A percentile compares a stretch with the other conserved stretches of the same genome.
Conservation (phyloP, 805 yeast species). For the Lachancea meyersii region DNA sequence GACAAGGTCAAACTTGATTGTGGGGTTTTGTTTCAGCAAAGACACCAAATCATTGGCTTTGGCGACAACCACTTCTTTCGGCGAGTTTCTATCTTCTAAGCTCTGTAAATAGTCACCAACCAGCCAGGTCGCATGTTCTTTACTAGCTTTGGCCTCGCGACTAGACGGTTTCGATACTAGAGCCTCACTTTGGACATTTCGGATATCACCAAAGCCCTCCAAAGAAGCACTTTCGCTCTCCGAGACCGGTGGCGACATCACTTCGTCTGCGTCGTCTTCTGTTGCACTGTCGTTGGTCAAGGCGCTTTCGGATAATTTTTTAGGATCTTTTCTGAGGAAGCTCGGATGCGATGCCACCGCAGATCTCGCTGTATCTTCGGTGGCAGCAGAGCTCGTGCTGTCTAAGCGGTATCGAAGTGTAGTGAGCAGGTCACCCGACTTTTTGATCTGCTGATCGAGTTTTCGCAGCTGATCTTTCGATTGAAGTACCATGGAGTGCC, state of each 20-base stretch:
- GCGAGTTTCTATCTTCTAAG: slow-evolving; percentile 25
- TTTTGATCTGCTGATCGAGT: slow-evolving; percentile 26
- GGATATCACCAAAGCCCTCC: slow-evolving; percentile 15
- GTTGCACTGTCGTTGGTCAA: background rate
- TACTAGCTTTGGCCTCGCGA: slow-evolving; percentile 5
- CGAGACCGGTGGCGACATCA: slow-evolving; percentile 1
- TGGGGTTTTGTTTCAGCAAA: slow-evolving; percentile 51
- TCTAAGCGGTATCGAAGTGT: slow-evolving; percentile 24
- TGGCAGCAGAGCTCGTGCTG: slow-evolving; percentile 3
- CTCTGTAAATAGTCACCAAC: slow-evolving; percentile 33
- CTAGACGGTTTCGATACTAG: slow-evolving; percentile 31
- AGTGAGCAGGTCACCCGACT: slow-evolving; percentile 22
- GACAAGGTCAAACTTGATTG: slow-evolving; percentile 57
- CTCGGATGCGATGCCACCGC: background rate
- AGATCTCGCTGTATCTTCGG: slow-evolving; percentile 1
- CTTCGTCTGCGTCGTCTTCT: background rate
- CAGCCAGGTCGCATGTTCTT: slow-evolving; percentile 33
- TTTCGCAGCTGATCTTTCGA: slow-evolving; percentile 32
- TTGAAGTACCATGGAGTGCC: slow-evolving; percentile 31
- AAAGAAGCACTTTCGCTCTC: slow-evolving; percentile 2
- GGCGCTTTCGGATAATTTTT: slow-evolving; percentile 1
- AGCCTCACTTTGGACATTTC: slow-evolving; percentile 33
- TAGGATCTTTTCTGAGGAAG: background rate
- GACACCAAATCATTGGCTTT: slow-evolving; percentile 62
- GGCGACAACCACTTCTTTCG: slow-evolving; percentile 33